These are phyloP conservation scores for Quercus phellos DNA, from an alignment of 331 rosid species.

Conservation along the genomic window DNA sequence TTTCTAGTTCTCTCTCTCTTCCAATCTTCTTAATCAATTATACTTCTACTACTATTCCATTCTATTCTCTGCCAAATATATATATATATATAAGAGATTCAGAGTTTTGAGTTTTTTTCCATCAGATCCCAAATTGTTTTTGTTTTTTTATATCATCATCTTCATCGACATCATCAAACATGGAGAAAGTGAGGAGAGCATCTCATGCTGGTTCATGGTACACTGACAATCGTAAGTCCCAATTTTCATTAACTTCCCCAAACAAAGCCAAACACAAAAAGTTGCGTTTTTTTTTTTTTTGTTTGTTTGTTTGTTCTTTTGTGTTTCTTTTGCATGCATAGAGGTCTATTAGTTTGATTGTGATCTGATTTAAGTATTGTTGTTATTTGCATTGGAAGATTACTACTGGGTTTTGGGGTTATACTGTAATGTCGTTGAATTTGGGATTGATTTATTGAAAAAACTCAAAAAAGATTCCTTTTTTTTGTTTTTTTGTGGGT, in stretches of 20 bases:
- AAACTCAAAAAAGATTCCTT: no score
- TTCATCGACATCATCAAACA: conserved; percentile 15
- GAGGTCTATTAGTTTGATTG: background rate
- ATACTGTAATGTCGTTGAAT: background rate
- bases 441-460: background rate
- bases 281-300: background rate
- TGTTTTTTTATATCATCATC: background rate
- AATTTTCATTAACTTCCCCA: conserved; percentile 3
- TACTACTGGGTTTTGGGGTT: background rate
- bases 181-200: conserved; percentile 71
- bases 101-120: conserved; percentile 8
- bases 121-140: background rate
- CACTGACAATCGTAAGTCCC: conserved; percentile 74
- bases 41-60: background rate
- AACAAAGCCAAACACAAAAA: background rate
- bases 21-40: background rate
- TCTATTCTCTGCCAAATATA: background rate
- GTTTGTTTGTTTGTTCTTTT: background rate
- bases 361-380: background rate
- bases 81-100: background rate
- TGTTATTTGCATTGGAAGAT: background rate
- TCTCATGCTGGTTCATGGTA: conserved; percentile 99
- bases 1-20: background rate
- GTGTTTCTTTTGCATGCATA: background rate
- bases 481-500: background rate